Percentiles rank a stretch among this genome's conserved stretches.
These are phyloP conservation scores for Schizochytrium sp. DNA, from an alignment of 108 stramenopile species.

Conservation along the genomic window DNA sequence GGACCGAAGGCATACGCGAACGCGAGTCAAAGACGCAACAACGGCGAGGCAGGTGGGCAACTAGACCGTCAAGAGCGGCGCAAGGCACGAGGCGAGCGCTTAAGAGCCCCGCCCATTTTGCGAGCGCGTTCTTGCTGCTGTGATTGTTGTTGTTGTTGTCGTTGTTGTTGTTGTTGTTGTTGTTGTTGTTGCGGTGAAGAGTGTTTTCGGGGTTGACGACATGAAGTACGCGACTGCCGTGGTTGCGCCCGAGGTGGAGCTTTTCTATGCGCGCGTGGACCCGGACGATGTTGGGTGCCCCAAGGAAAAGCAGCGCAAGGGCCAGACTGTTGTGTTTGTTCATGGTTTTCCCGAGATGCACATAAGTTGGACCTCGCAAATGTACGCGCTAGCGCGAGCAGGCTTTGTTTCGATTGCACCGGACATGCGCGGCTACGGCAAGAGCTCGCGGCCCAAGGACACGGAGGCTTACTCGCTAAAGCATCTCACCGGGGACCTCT, in stretches of 20 bases:
- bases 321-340: background rate
- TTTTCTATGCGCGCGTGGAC: background rate
- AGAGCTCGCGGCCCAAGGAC: background rate
- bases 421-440: constrained; percentile 10
- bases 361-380: background rate
- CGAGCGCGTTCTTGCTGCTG: no score
- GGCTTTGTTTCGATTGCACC: background rate
- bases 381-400: background rate
- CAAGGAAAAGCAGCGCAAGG: background rate
- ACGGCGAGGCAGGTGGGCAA: no score
- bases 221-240: background rate
- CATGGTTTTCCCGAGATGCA: background rate
- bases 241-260: background rate
- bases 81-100: no score
- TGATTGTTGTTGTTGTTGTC: no score
- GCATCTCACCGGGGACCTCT: background rate
- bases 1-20: no score
- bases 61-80: no score
- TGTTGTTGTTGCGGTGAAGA: no score
- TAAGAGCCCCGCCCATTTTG: no score
- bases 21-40: no score
- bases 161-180: no score
- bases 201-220: background rate
- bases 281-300: background rate
- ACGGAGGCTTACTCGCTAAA: background rate